Base-by-base conservation (phyloP, 257 asterid species). In the Lantana camara region DNA sequence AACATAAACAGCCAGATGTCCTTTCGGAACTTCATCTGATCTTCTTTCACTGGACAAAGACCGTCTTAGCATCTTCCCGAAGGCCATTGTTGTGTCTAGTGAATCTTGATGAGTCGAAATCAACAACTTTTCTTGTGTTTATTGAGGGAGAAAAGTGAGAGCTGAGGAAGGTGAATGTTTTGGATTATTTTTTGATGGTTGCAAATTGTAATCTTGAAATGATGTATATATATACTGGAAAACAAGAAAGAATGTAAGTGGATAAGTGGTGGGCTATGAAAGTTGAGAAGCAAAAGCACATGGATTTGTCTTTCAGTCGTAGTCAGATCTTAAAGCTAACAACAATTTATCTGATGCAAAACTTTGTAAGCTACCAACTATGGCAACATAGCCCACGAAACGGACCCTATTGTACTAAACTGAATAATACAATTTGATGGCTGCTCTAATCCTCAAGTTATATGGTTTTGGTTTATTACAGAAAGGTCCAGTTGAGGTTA, bases 1-100 rank as follows among this genome's bases (percentile, higher is more conserved):
- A 47, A 81, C 71, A 62, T 77, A 81, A n/a, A 77, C 81, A 22
- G 75, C 81, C 4, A 70, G 40, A 11, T 80, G 74, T 0, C 83
- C 81, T 70, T 74, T 81, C 1, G 83, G 79, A 20, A 77, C 75
- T 19, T 77, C 83, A 63, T 22, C 16, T 20, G 68, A 57, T 70
- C 65, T 60, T 49, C 47, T 72, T 34, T 68, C 75, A 0, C 11
- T 8, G 7, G 77, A 71, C 15, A 70, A 44, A 65, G 77, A 60
- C 12, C 69, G 74, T 66, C 74, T 66, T 17, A 77, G 16, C 41
- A 70, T 62, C 29, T 58, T 23, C 0, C 63, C 55, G 19, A 74
- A 66, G 40, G 79, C 77, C 82, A 73, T 69, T 32, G n/a, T 59
- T 16, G 21, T 53, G 14, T 15, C 4, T 63, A 32, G 41, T 21